Evolutionary conservation across 768 basidiomycete species (phyloP), one percentile per base, ranked within the genome.

Genomic region (Amyloporia xantha): DNA sequence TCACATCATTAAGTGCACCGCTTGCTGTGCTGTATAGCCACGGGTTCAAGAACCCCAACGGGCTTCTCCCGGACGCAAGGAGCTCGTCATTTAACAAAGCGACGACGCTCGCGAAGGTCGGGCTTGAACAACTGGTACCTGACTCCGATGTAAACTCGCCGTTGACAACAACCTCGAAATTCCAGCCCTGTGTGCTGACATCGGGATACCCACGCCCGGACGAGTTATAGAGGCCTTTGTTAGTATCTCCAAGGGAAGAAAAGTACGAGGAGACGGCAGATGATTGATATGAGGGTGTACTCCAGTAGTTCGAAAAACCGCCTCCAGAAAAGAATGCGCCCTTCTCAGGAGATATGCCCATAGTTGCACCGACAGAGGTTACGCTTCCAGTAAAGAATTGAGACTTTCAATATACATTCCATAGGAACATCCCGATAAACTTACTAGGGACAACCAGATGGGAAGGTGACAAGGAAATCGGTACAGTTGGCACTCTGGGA

Each of bases 121-220:
- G 67, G 44, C 59, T 60, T 33, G 66, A 62, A 52, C 62, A 63
- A 45, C 59, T 61, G 17, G 68, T 69, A 13, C 68, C 67, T 12
- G 46, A 58, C 45, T 65, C 59, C 35, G 53, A 33, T 4, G 49
- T 60, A 6, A 48, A 26, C 42, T 54, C 17, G 20, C 48, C 51
- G 40, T 47, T 27, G 50, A 51, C 30, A 27, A 60, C 51, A 51
- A 68, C 65, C 54, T 57, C 57, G 44, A 66, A 63, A 52, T 65
- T 60, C 35, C 63, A 50, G 11, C 66, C 69, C 49, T 63, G 59
- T 7, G 76, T 73, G 15, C 71, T 60, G 42, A 73, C n/a, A n/a
- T n/a, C n/a, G n/a, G n/a, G n/a, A n/a, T n/a, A n/a, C n/a, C n/a
- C n/a, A n/a, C n/a, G n/a, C 27, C 71, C 72, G 58, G 43, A 61